Conservation (phyloP, 768 basidiomycete species). For the Clathrus columnatus region DNA sequence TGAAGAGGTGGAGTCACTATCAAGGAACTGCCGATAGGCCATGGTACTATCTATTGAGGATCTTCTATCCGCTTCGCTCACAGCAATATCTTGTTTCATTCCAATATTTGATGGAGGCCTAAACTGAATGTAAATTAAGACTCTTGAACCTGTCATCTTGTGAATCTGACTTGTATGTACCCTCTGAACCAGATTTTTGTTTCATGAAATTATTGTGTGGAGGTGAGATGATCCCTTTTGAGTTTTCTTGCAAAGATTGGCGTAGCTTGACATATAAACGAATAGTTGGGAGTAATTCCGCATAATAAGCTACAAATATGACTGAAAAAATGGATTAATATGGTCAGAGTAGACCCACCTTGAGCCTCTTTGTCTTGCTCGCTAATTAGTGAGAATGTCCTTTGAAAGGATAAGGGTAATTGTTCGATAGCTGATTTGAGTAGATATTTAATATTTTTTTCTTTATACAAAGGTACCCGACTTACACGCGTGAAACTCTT, state of each 20-base stretch:
- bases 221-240: not conserved
- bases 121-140: not conserved
- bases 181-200: too few species aligned
- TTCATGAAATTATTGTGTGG: too few species aligned
- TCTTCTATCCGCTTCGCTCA: not conserved
- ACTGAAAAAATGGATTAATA: constrained; percentile 5
- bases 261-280: constrained; percentile 38
- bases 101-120: not conserved
- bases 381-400: constrained; percentile 58
- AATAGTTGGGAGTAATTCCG: constrained; percentile 35
- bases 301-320: constrained; percentile 35
- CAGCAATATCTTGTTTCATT: too few species aligned
- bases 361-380: constrained; percentile 64
- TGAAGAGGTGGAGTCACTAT: not conserved
- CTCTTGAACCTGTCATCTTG: not conserved
- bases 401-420: constrained; percentile 63
- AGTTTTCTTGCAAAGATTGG: constrained; percentile 12
- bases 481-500: constrained; percentile 73
- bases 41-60: not conserved
- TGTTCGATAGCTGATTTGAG: constrained; percentile 57
- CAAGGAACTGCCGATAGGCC: not conserved
- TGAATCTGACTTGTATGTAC: not conserved
- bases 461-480: not conserved
- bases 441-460: not conserved
- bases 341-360: constrained; percentile 29